Evolutionary conservation across 2,329 filamentous ascomycete genomes (phyloP).

Genomic region (Phialemoniopsis sp.): DNA sequence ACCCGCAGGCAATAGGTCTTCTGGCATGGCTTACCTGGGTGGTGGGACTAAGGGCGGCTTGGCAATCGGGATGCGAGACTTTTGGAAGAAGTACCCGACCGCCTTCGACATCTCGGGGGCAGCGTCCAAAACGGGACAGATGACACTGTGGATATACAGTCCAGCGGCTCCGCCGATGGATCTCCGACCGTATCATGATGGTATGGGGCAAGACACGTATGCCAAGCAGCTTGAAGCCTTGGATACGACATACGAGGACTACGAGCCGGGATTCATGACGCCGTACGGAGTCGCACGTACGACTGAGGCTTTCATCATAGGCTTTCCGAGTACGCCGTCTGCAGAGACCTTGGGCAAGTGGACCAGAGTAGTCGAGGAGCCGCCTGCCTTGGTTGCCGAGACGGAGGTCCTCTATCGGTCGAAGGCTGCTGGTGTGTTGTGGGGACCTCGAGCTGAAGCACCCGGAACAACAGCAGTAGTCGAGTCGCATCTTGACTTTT

Average conservation of each 20-base stretch:
- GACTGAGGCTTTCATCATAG: conserved; percentile 50
- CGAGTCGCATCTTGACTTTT: conserved; percentile 49
- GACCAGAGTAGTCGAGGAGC: conserved; percentile 41
- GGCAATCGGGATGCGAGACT: conserved; percentile 53
- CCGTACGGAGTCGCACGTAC: conserved; percentile 55
- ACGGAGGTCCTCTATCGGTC: conserved; percentile 46
- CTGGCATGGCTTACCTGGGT: conserved; percentile 55
- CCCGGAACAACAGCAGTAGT: conserved; percentile 27
- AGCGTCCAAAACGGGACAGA: conserved; percentile 38
- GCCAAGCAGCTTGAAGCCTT: conserved; percentile 55
- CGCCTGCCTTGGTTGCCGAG: conserved; percentile 45
- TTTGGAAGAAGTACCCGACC: conserved; percentile 61
- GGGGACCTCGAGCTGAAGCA: conserved; percentile 20
- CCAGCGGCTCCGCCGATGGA: conserved; percentile 52
- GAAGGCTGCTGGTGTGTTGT: conserved; percentile 50
- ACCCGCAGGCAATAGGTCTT: conserved; percentile 49
- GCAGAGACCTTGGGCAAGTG: conserved; percentile 38
- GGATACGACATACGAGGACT: conserved; percentile 62
- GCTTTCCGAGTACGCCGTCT: conserved; percentile 47
- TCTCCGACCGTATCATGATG: conserved; percentile 53
- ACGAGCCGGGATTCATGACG: conserved; percentile 48
- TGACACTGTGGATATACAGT: conserved; percentile 59
- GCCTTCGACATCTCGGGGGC: conserved; percentile 51
- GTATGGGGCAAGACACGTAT: conserved; percentile 51
- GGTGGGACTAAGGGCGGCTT: conserved; percentile 53